Evolutionary conservation across 164 flowering plant genomes (phyloP).

Genomic region (Vitis rotundifolia): DNA sequence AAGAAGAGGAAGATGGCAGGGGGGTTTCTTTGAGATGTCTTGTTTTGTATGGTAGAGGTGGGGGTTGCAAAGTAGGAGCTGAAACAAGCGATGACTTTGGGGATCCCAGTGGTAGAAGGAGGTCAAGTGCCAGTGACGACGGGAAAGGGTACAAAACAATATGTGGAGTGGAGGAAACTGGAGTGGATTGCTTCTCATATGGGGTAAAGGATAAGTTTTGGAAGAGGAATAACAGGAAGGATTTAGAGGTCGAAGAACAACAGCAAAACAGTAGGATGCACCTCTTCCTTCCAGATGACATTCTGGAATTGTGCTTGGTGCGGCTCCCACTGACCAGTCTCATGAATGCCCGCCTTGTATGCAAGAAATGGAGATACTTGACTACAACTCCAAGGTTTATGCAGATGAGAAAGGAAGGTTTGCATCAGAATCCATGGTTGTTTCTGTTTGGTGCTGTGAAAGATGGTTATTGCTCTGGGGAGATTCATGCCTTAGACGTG

Average conservation of each 20-base stretch:
- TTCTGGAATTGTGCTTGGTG: conserved; percentile 88
- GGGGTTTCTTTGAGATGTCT: conserved; percentile 71
- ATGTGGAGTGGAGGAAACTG: conserved; percentile 62
- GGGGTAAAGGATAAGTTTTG: conserved; percentile 71
- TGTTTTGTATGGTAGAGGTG: conserved; percentile 67
- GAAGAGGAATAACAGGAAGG: conserved; percentile 59
- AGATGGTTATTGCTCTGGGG: conserved; percentile 82
- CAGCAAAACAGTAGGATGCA: conserved; percentile 34
- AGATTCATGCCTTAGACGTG: conserved; percentile 79
- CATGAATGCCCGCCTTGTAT: conserved; percentile 90
- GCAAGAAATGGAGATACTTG: conserved; percentile 84
- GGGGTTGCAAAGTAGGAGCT: conserved; percentile 94
- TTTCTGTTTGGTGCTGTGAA: conserved; percentile 87
- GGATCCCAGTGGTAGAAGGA: conserved; percentile 56
- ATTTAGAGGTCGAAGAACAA: conserved; percentile 36
- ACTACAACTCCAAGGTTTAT: conserved; percentile 66
- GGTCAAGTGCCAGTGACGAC: conserved; percentile 71
- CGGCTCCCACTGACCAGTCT: conserved; percentile 81
- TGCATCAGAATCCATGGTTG: conserved; percentile 75
- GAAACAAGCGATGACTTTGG: conserved; percentile 68
- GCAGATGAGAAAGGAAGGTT: conserved; percentile 67
- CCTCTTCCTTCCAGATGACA: conserved; percentile 80
- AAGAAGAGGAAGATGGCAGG: conserved; percentile 50
- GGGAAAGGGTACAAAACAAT: conserved; percentile 44
- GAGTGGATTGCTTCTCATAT: conserved; percentile 79